Evolutionary conservation across 2,329 filamentous ascomycete species (phyloP).

Genomic region (Monosporascus cannonballus): DNA sequence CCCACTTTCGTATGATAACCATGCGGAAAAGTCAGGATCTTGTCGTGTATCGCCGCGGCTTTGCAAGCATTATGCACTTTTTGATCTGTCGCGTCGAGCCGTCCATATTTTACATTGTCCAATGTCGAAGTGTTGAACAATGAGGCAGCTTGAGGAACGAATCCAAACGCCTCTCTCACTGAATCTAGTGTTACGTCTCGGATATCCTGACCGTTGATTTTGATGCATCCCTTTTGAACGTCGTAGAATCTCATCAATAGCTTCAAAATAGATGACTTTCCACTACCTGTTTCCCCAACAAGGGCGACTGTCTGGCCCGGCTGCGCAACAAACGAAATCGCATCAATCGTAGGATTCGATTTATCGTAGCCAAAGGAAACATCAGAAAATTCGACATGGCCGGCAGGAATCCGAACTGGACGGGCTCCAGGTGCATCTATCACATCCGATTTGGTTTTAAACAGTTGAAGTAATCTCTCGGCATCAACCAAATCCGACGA

Average conservation of each 20-base stretch:
- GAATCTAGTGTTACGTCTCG: conserved; percentile 51
- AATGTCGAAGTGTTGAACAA: conserved; percentile 60
- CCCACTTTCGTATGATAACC: conserved; percentile 42
- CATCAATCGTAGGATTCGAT: conserved; percentile 42
- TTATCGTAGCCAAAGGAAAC: conserved; percentile 51
- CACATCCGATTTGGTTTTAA: conserved; percentile 52
- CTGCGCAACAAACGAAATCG: conserved; percentile 40
- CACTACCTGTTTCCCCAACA: conserved; percentile 56
- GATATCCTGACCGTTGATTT: conserved; percentile 54
- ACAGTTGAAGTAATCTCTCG: conserved; percentile 51
- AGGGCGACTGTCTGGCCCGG: conserved; percentile 53
- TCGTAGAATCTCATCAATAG: conserved; percentile 57
- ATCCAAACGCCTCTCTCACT: conserved; percentile 51
- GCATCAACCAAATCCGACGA: conserved; percentile 53
- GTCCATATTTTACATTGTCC: conserved; percentile 60
- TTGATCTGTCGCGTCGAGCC: conserved; percentile 52
- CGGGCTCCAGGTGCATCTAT: conserved; percentile 39
- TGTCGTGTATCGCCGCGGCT: conserved; percentile 58
- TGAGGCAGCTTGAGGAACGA: conserved; percentile 59
- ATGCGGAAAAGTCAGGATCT: conserved; percentile 52
- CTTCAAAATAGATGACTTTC: conserved; percentile 58
- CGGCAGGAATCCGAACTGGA: conserved; percentile 37
- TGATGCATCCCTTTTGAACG: conserved; percentile 45
- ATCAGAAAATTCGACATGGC: conserved; percentile 46
- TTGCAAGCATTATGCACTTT: conserved; percentile 56